Conservation (phyloP, 2,329 filamentous ascomycete genomes). For the Fusarium graminum region DNA sequence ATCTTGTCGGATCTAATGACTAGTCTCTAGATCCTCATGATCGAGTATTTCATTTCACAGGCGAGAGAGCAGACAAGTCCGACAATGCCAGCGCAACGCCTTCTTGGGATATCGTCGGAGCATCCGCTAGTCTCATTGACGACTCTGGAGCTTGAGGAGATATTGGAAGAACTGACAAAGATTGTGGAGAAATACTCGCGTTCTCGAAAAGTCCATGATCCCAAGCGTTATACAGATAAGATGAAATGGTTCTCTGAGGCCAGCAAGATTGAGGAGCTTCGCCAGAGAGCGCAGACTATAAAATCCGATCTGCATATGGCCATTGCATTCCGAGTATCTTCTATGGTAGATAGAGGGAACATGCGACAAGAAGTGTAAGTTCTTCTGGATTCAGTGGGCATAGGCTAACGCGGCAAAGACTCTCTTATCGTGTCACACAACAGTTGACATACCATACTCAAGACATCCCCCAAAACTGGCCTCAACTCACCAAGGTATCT, state of each 20-base stretch:
- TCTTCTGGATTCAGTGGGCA: fast-evolving
- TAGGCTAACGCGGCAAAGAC: background rate
- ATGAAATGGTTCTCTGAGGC: conserved; percentile 25
- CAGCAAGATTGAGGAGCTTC: conserved; percentile 16
- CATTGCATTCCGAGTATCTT: background rate
- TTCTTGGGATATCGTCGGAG: background rate
- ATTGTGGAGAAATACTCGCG: conserved; percentile 6
- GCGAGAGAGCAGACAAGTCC: conserved; percentile 4
- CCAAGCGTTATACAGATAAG: conserved; percentile 8
- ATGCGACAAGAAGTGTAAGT: conserved; percentile 30
- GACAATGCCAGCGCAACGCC: background rate
- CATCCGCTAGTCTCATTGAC: conserved; percentile 4
- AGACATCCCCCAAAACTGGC: fast-evolving
- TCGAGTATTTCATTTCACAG: conserved; percentile 13
- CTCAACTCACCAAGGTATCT: fast-evolving
- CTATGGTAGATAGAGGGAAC: conserved; percentile 4
- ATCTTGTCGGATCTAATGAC: too few species aligned
- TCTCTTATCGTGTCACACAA: conserved; percentile 3
- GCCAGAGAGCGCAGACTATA: conserved; percentile 10
- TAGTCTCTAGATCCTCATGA: conserved; percentile 19
- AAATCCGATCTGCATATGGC: conserved; percentile 10
- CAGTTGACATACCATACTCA: background rate
- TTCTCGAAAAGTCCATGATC: background rate
- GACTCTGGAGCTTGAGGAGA: background rate
- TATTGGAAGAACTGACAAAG: conserved; percentile 1